Conservation (phyloP, 2,329 filamentous ascomycete species). For the Allantophomopsis lycopodina region DNA sequence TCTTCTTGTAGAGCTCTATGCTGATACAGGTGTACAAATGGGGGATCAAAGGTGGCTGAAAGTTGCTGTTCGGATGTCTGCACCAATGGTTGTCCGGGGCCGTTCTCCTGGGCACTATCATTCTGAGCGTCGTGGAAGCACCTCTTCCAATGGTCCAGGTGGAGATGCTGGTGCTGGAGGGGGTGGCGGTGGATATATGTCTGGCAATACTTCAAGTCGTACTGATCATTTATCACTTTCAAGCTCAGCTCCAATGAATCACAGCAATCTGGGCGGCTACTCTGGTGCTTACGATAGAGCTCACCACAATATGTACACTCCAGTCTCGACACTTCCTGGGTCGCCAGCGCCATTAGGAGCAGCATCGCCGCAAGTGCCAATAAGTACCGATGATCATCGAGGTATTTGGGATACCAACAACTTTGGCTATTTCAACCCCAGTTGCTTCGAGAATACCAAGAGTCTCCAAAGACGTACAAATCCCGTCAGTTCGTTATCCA, state of each 20-base stretch:
- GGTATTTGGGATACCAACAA: too few relatives aligned
- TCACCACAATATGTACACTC: too few relatives aligned
- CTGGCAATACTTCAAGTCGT: constrained; percentile 9
- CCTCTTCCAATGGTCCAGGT: constrained; percentile 40
- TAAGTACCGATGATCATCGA: too few relatives aligned
- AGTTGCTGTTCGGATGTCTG: constrained; percentile 42
- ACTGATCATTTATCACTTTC: constrained; percentile 16
- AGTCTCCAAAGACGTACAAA: too few relatives aligned
- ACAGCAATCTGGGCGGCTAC: constrained; percentile 10
- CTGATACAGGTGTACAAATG: constrained; percentile 29
- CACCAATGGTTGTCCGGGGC: constrained; percentile 52
- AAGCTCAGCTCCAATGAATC: constrained; percentile 13
- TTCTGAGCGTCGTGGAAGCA: constrained; percentile 33
- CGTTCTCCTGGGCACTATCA: constrained; percentile 50
- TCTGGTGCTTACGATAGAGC: not conserved
- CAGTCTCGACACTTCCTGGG: too few relatives aligned
- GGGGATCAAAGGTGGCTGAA: constrained; percentile 34
- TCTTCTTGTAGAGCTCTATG: constrained; percentile 53
- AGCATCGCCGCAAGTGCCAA: too few relatives aligned
- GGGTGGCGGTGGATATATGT: constrained; percentile 13
- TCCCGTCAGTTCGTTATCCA: too few relatives aligned
- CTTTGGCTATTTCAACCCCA: too few relatives aligned
- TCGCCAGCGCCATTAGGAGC: too few relatives aligned
- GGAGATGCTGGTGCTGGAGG: constrained; percentile 20
- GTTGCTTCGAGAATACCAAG: too few relatives aligned